A percentile compares a stretch with the other conserved stretches of the same genome.
These are phyloP conservation scores for Cnidoscolus chayamansa DNA, from an alignment of 441 rosid species.

Conservation along the genomic window DNA sequence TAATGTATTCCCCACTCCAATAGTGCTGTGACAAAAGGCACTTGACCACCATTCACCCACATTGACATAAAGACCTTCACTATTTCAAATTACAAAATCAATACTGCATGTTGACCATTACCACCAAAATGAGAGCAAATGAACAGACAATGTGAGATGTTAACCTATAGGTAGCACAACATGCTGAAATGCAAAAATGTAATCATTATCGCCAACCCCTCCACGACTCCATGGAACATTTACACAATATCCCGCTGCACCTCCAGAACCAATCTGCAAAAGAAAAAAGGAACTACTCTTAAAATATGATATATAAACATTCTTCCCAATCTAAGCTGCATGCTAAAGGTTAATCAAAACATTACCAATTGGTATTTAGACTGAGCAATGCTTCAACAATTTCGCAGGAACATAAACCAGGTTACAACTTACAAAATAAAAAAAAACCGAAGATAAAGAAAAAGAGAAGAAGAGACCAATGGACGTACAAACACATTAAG, in stretches of 20 bases:
- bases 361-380: background rate
- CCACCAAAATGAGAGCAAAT: conserved; percentile 5
- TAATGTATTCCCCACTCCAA: background rate
- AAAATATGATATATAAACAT: conserved; percentile 14
- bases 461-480: background rate
- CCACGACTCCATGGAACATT: conserved; percentile 94
- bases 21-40: background rate
- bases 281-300: background rate
- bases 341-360: background rate
- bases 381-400: background rate
- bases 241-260: conserved; percentile 92
- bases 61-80: background rate
- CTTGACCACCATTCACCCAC: background rate
- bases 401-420: background rate
- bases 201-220: conserved; percentile 93
- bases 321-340: conserved; percentile 14
- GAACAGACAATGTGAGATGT: conserved; percentile 19
- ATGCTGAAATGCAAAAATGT: conserved; percentile 79
- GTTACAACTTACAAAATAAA: background rate
- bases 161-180: conserved; percentile 93
- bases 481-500: background rate
- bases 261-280: conserved; percentile 71
- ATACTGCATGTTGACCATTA: conserved; percentile 5
- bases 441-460: too few species aligned
- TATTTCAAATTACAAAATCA: background rate